These are phyloP conservation scores for Blastobotrys chiropterorum DNA, from an alignment of 805 yeast genomes.

Conservation along the genomic window DNA sequence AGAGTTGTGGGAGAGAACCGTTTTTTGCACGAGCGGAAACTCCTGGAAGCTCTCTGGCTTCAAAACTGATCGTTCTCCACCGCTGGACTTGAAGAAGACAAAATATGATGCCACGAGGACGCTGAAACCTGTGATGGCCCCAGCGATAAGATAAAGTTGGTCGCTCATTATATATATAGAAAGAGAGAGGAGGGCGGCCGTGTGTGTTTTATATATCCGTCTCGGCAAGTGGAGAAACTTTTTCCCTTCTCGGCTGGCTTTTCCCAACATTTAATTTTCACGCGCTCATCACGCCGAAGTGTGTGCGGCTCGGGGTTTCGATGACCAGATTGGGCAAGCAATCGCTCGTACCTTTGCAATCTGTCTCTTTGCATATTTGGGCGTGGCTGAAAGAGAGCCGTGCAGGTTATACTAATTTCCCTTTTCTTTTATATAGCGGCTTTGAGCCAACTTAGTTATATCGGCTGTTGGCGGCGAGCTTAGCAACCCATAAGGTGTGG, in stretches of 20 bases:
- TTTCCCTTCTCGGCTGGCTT: too few species aligned
- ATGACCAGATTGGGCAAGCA: not conserved
- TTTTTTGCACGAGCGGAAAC: conserved; percentile 77
- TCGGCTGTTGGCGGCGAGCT: too few species aligned
- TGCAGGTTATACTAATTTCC: too few species aligned
- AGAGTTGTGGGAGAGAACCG: conserved; percentile 73
- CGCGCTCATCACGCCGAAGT: not conserved
- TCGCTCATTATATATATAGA: not conserved
- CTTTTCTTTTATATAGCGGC: too few species aligned
- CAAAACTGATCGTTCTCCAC: conserved; percentile 38
- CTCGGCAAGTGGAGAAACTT: not conserved
- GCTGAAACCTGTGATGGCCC: not conserved
- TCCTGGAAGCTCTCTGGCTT: conserved; percentile 62
- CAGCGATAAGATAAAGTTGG: not conserved
- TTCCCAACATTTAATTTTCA: too few species aligned
- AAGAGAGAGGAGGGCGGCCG: not conserved
- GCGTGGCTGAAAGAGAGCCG: too few species aligned
- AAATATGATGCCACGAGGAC: not conserved
- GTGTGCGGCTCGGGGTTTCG: not conserved
- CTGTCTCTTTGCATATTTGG: too few species aligned
- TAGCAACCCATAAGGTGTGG: too few species aligned
- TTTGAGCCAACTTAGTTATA: too few species aligned
- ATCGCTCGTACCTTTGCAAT: too few species aligned
- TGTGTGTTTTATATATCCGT: not conserved
- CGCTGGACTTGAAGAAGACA: not conserved